Evolutionary conservation across 2,329 filamentous ascomycete genomes (phyloP).

Genomic region (Akanthomyces lecanii): DNA sequence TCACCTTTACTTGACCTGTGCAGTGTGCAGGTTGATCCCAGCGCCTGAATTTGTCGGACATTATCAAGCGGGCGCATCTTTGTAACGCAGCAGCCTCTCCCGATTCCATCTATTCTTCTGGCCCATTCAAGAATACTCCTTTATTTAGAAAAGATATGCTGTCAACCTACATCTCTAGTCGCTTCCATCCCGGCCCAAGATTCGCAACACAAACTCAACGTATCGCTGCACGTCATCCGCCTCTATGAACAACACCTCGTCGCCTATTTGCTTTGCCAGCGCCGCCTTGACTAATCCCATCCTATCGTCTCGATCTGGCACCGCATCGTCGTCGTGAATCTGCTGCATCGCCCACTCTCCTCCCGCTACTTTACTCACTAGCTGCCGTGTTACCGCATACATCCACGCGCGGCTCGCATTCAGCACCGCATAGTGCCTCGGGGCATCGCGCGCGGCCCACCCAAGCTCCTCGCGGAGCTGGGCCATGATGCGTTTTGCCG

Average conservation of each 20-base stretch:
- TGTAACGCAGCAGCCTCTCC: no score
- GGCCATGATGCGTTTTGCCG: not conserved
- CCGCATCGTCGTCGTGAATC: not conserved
- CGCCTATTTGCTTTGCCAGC: not conserved
- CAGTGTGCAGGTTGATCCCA: not conserved
- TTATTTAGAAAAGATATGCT: not conserved
- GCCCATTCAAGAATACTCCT: not conserved
- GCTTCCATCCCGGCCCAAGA: not conserved
- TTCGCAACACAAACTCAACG: not conserved
- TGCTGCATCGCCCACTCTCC: not conserved
- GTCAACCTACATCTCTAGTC: slow-evolving; percentile 7
- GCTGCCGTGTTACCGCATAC: not conserved
- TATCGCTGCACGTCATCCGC: not conserved
- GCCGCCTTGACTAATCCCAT: not conserved
- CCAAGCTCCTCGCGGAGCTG: not conserved
- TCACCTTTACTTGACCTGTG: not conserved
- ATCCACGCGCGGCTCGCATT: slow-evolving; percentile 1
- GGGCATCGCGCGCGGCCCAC: not conserved
- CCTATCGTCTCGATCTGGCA: not conserved
- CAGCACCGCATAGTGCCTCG: not conserved
- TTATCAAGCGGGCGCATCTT: not conserved
- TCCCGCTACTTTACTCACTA: not conserved
- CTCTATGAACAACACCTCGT: not conserved
- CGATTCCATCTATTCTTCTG: not conserved
- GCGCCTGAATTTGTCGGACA: not conserved